Conservation (phyloP, 2,329 filamentous ascomycete genomes). For the Ascochyta pisi region DNA sequence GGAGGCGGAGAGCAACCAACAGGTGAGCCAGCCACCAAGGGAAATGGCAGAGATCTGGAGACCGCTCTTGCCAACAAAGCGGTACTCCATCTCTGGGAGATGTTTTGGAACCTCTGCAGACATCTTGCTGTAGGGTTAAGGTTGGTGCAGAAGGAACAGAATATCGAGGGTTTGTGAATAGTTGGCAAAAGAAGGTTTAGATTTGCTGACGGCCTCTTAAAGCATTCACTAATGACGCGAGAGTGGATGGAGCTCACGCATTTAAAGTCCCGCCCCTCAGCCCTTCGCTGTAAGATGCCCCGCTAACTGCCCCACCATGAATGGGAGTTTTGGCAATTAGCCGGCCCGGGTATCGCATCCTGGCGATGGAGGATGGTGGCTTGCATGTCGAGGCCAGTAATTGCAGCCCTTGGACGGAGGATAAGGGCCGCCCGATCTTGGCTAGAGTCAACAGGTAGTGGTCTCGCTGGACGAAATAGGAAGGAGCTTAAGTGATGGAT, state of each 20-base stretch:
- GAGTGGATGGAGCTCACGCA: conserved; percentile 13
- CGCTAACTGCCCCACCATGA: conserved; percentile 9
- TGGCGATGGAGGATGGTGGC: conserved; percentile 1
- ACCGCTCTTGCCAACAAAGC: conserved; percentile 73
- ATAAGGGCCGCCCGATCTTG: neutral
- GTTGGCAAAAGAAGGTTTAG: neutral
- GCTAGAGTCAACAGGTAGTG: neutral
- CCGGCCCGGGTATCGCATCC: conserved; percentile 8
- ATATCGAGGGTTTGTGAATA: neutral
- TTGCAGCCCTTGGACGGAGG: conserved; percentile 2
- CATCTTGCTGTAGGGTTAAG: conserved; percentile 3
- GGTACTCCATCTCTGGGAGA: conserved; percentile 69
- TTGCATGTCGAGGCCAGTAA: conserved; percentile 2
- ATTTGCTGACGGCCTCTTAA: neutral
- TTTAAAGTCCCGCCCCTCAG: conserved; percentile 11
- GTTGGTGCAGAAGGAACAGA: neutral
- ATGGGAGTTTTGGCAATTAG: conserved; percentile 8
- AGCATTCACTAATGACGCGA: conserved; percentile 6
- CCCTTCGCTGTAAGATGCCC: conserved; percentile 16
- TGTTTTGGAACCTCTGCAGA: conserved; percentile 24
- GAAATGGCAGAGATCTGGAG: conserved; percentile 77
- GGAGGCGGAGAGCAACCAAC: neutral
- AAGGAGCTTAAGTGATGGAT: neutral
- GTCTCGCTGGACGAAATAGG: neutral
- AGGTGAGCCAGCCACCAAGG: conserved; percentile 69